Evolutionary conservation across 306 rosid genomes (phyloP), one percentile per base, ranked within the genome.

Genomic region (Echinosophora koreensis): DNA sequence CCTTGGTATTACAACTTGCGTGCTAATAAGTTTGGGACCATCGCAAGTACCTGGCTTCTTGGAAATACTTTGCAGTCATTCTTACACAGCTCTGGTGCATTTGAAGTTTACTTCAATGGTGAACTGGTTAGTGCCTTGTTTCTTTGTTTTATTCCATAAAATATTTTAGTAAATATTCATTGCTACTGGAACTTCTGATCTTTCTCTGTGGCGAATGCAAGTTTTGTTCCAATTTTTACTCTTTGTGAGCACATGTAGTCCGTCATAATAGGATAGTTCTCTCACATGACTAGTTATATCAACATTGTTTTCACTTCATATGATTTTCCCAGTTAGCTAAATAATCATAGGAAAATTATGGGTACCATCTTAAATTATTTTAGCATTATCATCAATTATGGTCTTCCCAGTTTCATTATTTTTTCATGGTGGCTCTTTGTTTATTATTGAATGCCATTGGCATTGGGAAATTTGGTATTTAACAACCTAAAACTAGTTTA

Each of bases 31-130:
- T 92, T 92, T 52, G 94, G 88, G 80, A 84, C 96, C 83, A 68
- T 92, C 4, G 93, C 96, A 3, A 84, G 84, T 65, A 69, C 92
- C 57, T 94, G 93, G 97, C 98, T 92, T 88, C 94, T 94, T 52
- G 98, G 98, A 71, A 89, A 88, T 71, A 73, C 90, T 8, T 41
- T 91, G 56, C 94, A 90, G 77, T 86, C 93, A 68, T 92, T 89
- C 89, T 86, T 94, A 59, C 96, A 92, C 15, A 91, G 92, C 84
- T 82, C 95, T 28, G 97, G 97, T 35, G 93, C 92, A 18, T 92
- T 94, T 74, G 96, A 90, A 88, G 87, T 92, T 64, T 90, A 73
- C 90, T 84, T 89, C 84, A 92, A 94, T n/a, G 86, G 82, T 18
- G 90, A 89, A 70, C 86, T 84, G 98, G 98, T 94, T 77, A 11